Evolutionary conservation across 2,329 filamentous ascomycete species (phyloP), one percentile per base, ranked within the genome.

Genomic region (Botrytis tulipae): DNA sequence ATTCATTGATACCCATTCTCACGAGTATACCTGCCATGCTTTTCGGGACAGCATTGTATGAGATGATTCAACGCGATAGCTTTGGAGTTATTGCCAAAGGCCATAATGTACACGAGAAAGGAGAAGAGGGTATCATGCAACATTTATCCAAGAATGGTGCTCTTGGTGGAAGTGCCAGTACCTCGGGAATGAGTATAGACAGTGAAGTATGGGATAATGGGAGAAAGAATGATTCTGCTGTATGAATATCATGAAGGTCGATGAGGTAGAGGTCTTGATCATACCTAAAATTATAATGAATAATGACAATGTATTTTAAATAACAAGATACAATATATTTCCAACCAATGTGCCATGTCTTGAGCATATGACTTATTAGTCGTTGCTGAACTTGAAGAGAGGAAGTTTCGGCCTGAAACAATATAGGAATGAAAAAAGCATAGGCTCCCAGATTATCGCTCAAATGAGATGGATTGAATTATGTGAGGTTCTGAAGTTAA

Each of bases 21-120:
- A 86, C 87, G 74, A 89, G 88, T 76, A 81, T 90, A 5, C 87
- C 87, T 0, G 87, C 87, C 0, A 89, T 87, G 4, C 77, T 90
- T 1, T 86, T 88, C 72, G 86, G 86, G 0, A 88, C 86, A 0
- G 82, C 79, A 0, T 87, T 86, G 75, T 89, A 89, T 77, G 87
- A 90, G 80, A 75, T 88, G 10, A 77, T 89, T 35, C 83, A 88
- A 79, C 78, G 87, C 37, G 87, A 89, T 76, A 86, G 84, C 74
- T 77, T 89, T 78, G 81, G 83, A 60, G 84, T 85, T 76, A 87
- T 89, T 72, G 83, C 83, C 2, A 82, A 82, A 73, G 76, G 87
- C 0, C 84, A 86, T 73, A 85, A 84, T 9, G 80, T 82, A 70
- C 86, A 88, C 76, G 85, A 85, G 73, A 82, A 84, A 10, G 86